These are phyloP conservation scores for Lavandula angustifolia DNA, from an alignment of 257 asterid genomes.

Conservation along the genomic window DNA sequence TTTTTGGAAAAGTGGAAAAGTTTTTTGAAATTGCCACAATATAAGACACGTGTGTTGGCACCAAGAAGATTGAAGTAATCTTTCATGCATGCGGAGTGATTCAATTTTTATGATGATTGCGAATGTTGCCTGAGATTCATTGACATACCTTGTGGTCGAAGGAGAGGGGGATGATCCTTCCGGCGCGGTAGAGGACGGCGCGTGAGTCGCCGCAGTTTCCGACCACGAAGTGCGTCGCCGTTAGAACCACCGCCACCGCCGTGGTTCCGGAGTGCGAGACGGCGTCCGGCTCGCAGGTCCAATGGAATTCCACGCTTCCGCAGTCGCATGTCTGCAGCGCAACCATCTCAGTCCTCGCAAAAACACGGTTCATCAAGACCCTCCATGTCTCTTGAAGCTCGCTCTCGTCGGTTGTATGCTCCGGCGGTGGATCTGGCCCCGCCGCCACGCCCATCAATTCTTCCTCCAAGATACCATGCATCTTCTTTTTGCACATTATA, in stretches of 20 bases:
- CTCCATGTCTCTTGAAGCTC: slow-evolving; percentile 40
- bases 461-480: slow-evolving; percentile 59
- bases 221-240: slow-evolving; percentile 51
- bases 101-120: not conserved
- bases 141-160: slow-evolving; percentile 61
- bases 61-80: not conserved
- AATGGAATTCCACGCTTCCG: slow-evolving; percentile 27
- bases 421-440: slow-evolving; percentile 3
- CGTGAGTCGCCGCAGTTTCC: slow-evolving; percentile 86
- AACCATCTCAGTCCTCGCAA: slow-evolving; percentile 30
- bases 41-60: slow-evolving; percentile 13
- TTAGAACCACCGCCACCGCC: slow-evolving; percentile 59
- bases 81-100: slow-evolving; percentile 18
- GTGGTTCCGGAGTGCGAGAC: slow-evolving; percentile 56
- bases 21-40: not conserved
- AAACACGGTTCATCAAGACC: slow-evolving; percentile 24
- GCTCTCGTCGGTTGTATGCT: slow-evolving; percentile 17
- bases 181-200: slow-evolving; percentile 64
- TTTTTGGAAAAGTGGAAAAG: too few relatives aligned
- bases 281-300: slow-evolving; percentile 47
- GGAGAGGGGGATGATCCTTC: slow-evolving; percentile 55
- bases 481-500: slow-evolving; percentile 48
- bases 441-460: slow-evolving; percentile 36
- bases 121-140: not conserved
- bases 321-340: slow-evolving; percentile 33